phyloP scores from a whole-genome alignment of 1,139 yeast genomes.

The Magnusiomyces paraingens region DNA sequence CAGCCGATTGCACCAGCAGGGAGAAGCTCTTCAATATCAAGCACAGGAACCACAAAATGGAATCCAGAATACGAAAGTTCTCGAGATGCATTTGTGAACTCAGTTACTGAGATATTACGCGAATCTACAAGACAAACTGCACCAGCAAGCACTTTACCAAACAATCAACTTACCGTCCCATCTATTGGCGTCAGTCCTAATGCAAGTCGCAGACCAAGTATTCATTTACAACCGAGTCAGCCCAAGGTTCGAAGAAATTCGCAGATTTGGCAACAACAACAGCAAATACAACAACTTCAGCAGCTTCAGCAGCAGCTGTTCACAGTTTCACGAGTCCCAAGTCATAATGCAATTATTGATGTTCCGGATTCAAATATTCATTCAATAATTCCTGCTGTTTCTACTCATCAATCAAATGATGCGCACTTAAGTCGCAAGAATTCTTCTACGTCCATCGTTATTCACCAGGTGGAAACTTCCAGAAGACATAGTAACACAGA shows the following conservation, averaged over 20 bases:
- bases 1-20: background rate
- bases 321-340: too few relatives aligned
- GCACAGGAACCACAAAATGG: background rate
- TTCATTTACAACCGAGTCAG: too few relatives aligned
- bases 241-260: too few relatives aligned
- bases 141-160: background rate
- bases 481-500: background rate
- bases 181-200: too few relatives aligned
- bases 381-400: background rate
- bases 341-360: background rate
- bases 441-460: background rate
- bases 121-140: background rate
- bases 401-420: background rate
- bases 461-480: background rate
- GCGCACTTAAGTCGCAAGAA: background rate
- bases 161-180: too few relatives aligned
- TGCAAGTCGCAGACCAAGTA: too few relatives aligned
- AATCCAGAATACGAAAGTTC: conserved; percentile 3
- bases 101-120: background rate
- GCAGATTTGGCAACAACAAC: background rate
- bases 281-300: conserved; percentile 1
- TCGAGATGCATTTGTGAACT: background rate
- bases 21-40: background rate
- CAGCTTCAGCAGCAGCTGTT: background rate
- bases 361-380: background rate